phyloP scores from a whole-genome alignment of 305 asterid species.

The Solanum aculeatissimum region DNA sequence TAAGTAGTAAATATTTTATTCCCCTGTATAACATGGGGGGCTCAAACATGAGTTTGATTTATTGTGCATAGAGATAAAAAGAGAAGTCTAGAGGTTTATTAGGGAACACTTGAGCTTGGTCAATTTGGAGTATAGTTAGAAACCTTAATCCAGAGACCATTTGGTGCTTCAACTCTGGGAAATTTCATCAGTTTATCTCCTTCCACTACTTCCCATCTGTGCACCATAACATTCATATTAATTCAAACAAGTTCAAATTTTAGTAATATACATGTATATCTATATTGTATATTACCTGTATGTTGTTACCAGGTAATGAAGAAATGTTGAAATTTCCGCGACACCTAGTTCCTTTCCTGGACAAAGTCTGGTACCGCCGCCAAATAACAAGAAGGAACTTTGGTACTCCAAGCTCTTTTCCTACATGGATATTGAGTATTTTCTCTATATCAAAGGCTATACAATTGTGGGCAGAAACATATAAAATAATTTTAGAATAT shows the following conservation, averaged over 20 bases:
- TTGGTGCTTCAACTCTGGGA: conserved; percentile 41
- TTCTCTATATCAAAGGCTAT: not conserved
- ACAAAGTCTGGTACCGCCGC: conserved; percentile 79
- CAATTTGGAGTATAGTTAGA: not conserved
- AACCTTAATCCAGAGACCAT: conserved; percentile 19
- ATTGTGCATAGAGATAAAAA: not conserved
- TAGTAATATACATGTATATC: not conserved
- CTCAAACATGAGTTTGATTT: not conserved
- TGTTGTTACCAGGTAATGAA: conserved; percentile 64
- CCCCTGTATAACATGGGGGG: too few relatives aligned
- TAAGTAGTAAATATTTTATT: too few relatives aligned
- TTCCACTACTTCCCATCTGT: conserved; percentile 68
- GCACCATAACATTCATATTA: not conserved
- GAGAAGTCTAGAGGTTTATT: not conserved
- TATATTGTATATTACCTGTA: conserved; percentile 17
- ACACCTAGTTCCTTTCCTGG: conserved; percentile 83
- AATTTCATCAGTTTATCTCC: conserved; percentile 42
- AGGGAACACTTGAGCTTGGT: not conserved
- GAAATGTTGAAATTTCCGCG: conserved; percentile 75
- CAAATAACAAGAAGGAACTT: conserved; percentile 56
- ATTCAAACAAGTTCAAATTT: not conserved
- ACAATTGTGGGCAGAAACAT: not conserved
- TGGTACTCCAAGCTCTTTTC: conserved; percentile 50
- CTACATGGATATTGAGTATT: conserved; percentile 16
- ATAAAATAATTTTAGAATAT: too few relatives aligned